These are phyloP conservation scores for Malassezia yamatoensis DNA, from an alignment of 1,284 basidiomycete species.

Conservation along the genomic window DNA sequence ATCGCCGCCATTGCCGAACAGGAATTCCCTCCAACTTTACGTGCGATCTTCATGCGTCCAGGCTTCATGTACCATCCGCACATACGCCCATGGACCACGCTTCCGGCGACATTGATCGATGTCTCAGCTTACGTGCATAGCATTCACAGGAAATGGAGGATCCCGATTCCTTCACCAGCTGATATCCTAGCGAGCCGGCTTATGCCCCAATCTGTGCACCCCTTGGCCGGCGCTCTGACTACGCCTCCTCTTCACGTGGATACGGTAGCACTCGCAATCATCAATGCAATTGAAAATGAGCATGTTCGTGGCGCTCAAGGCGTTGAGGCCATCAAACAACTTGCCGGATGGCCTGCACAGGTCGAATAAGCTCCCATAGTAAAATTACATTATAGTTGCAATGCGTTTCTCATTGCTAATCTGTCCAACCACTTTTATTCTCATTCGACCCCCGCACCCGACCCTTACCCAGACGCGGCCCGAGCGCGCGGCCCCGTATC, in stretches of 20 bases:
- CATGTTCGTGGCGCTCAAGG: conserved; percentile 25
- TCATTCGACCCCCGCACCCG: no score
- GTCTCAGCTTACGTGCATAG: conserved; percentile 49
- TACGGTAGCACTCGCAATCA: conserved; percentile 78
- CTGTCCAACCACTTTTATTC: no score
- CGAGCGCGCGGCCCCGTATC: background rate
- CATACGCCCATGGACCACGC: conserved; percentile 72
- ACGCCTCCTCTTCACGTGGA: conserved; percentile 89
- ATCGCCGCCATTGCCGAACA: conserved; percentile 50
- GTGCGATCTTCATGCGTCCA: conserved; percentile 15
- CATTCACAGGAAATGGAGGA: conserved; percentile 15
- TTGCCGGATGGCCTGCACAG: conserved; percentile 27
- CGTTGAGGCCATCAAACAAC: conserved; percentile 23
- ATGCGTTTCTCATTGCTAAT: background rate
- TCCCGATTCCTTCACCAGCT: conserved; percentile 59
- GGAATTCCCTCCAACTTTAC: conserved; percentile 1
- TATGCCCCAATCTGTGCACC: conserved; percentile 50
- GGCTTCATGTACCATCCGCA: conserved; percentile 90
- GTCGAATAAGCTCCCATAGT: background rate
- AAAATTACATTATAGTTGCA: background rate
- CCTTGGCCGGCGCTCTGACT: conserved; percentile 65
- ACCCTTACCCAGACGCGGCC: background rate
- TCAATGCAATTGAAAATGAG: conserved; percentile 51
- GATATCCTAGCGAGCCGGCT: conserved; percentile 21
- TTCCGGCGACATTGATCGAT: conserved; percentile 73